Evolutionary conservation across 2,329 filamentous ascomycete species (phyloP).

Genomic region (Leptosphaerulina australis): DNA sequence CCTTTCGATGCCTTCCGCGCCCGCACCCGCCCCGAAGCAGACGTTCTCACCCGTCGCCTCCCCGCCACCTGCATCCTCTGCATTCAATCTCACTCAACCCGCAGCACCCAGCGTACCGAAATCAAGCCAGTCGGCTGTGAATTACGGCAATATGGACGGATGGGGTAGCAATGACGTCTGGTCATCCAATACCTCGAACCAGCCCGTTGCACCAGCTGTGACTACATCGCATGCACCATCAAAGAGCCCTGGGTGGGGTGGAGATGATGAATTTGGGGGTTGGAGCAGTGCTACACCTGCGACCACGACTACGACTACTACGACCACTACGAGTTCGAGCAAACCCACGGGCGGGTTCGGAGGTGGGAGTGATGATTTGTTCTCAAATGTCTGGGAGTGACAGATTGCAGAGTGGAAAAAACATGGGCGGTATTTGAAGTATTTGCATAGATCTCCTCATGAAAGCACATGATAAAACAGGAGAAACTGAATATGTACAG

Average conservation of each 20-base stretch:
- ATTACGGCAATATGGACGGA: conserved; percentile 67
- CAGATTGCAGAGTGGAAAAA: background rate
- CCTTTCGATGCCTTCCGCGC: conserved; percentile 54
- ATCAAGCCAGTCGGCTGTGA: conserved; percentile 42
- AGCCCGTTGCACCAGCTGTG: conserved; percentile 46
- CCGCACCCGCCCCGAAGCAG: conserved; percentile 31
- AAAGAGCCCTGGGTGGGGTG: conserved; percentile 62
- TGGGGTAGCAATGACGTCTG: conserved; percentile 87
- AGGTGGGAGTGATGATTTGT: conserved; percentile 75
- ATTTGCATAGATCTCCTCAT: conserved; percentile 18
- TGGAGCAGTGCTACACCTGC: conserved; percentile 79
- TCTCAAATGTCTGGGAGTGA: conserved; percentile 94
- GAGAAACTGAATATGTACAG: conserved; percentile 1
- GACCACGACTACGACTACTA: conserved; percentile 57
- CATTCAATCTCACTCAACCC: conserved; percentile 66
- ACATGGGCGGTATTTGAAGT: background rate
- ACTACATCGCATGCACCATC: conserved; percentile 48
- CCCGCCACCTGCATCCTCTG: conserved; percentile 49
- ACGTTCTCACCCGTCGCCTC: conserved; percentile 37
- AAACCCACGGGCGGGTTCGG: conserved; percentile 62
- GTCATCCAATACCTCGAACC: conserved; percentile 67
- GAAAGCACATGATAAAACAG: background rate
- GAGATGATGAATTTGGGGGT: conserved; percentile 89
- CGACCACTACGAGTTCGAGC: conserved; percentile 32
- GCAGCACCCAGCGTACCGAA: conserved; percentile 38